Evolutionary conservation across 371 early-diverging fungal species (phyloP).

Genomic region (Caulochytrium protostelioides): DNA sequence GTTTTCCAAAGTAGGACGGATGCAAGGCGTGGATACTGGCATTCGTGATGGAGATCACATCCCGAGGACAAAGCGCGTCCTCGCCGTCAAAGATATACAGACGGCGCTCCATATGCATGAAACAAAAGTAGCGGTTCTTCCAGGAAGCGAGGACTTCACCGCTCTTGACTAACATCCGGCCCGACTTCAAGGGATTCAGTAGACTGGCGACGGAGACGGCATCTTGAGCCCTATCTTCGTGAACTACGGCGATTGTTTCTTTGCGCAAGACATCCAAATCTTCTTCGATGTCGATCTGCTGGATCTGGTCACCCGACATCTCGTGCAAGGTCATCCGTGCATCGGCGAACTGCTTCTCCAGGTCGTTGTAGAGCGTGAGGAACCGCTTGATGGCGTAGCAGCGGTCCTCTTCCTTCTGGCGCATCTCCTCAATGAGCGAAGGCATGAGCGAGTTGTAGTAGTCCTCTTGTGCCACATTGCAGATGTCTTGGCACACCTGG

Average conservation of each 20-base stretch:
- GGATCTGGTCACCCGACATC: conserved; percentile 2
- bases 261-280: conserved; percentile 4
- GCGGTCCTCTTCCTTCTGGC: conserved; percentile 10
- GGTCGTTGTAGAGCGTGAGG: conserved; percentile 6
- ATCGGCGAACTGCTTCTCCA: conserved; percentile 8
- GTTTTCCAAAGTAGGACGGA: conserved; percentile 7
- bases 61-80: conserved; percentile 4
- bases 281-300: conserved; percentile 7
- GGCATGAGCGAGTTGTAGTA: conserved; percentile 12
- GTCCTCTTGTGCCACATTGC: conserved; percentile 10
- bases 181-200: too few relatives aligned
- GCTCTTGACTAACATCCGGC: too few relatives aligned
- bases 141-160: too few relatives aligned
- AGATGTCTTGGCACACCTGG: conserved; percentile 10
- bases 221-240: too few relatives aligned
- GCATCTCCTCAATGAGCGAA: conserved; percentile 8
- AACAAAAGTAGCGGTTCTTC: conserved; percentile 9
- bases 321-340: conserved; percentile 1
- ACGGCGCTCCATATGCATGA: conserved; percentile 4
- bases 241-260: too few relatives aligned
- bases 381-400: conserved; percentile 7
- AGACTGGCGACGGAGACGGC: too few relatives aligned
- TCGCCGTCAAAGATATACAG: conserved; percentile 10
- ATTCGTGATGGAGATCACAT: conserved; percentile 7
- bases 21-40: conserved; percentile 8